A percentile compares a stretch with the other conserved stretches of the same genome.
Evolutionary conservation across 768 basidiomycete genomes (phyloP).

Genomic region (Tephrocybe sp.): DNA sequence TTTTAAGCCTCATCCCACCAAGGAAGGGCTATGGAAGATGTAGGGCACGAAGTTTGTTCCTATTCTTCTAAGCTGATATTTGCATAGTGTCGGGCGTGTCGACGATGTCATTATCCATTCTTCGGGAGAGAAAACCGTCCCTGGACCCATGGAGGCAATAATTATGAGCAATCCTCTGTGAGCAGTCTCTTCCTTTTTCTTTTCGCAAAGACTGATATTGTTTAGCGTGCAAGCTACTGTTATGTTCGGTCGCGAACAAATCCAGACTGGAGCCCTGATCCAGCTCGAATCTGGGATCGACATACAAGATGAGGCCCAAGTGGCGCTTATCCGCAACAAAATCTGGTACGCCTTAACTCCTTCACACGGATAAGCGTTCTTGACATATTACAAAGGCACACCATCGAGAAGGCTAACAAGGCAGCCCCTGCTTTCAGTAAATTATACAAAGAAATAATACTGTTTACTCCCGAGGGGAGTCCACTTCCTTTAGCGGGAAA

Average conservation of each 20-base stretch:
- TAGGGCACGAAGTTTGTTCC: constrained; percentile 8
- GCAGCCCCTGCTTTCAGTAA: constrained; percentile 37
- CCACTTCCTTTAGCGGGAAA: constrained; percentile 45
- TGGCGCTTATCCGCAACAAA: constrained; percentile 25
- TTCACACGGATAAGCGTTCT: too few relatives aligned
- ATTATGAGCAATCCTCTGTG: constrained; percentile 19
- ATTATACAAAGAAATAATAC: constrained; percentile 53
- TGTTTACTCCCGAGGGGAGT: constrained; percentile 37
- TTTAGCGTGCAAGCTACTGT: constrained; percentile 21
- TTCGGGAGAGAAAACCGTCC: constrained; percentile 36
- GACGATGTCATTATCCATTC: constrained; percentile 37
- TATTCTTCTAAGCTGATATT: neutral
- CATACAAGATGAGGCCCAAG: constrained; percentile 7
- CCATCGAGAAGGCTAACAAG: constrained; percentile 41
- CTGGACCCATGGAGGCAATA: constrained; percentile 30
- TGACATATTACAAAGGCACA: too few relatives aligned
- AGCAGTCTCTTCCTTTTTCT: neutral
- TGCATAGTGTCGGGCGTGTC: constrained; percentile 35
- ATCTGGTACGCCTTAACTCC: constrained; percentile 26
- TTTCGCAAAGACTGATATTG: neutral
- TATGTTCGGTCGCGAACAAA: constrained; percentile 36
- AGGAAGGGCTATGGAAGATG: constrained; percentile 35
- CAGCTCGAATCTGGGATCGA: constrained; percentile 24
- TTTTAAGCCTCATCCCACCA: constrained; percentile 35
- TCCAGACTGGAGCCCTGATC: constrained; percentile 25